Percentiles rank a stretch among this genome's conserved stretches.
These are phyloP conservation scores for Penicillium griseofulvum DNA, from an alignment of 2,329 filamentous ascomycete species.

Conservation along the genomic window DNA sequence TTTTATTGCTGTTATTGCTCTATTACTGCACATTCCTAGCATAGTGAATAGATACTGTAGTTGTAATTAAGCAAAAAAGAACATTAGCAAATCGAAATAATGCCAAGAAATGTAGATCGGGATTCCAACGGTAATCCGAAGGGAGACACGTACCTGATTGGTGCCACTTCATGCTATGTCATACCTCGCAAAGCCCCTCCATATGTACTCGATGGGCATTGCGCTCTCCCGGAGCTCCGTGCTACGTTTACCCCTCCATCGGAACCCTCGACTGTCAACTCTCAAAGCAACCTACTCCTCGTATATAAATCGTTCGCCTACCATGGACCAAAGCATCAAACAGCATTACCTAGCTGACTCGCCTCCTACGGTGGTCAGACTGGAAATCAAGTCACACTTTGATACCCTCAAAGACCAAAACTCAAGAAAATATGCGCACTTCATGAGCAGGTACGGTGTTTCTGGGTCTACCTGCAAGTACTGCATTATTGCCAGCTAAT, in stretches of 20 bases:
- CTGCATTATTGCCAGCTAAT: constrained; percentile 8
- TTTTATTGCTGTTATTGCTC: neutral
- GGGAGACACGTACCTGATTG: constrained; percentile 16
- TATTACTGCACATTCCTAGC: neutral
- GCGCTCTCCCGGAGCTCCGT: constrained; percentile 17
- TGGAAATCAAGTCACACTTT: constrained; percentile 92
- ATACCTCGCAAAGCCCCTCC: constrained; percentile 12
- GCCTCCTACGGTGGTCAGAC: constrained; percentile 80
- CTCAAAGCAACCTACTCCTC: constrained; percentile 13
- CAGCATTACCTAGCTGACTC: constrained; percentile 84
- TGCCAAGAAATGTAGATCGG: constrained; percentile 2
- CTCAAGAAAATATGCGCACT: constrained; percentile 89
- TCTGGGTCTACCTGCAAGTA: constrained; percentile 21
- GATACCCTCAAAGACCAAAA: constrained; percentile 56
- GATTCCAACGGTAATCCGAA: constrained; percentile 8
- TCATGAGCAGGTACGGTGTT: constrained; percentile 66
- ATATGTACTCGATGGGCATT: constrained; percentile 22
- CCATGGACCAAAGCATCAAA: constrained; percentile 43
- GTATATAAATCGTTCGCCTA: constrained; percentile 9
- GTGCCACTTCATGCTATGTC: constrained; percentile 17
- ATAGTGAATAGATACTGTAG: constrained; percentile 7
- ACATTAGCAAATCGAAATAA: neutral
- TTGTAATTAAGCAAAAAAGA: neutral
- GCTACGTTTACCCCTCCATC: constrained; percentile 20
- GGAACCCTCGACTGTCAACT: neutral